A percentile compares a stretch with the other conserved stretches of the same genome.
Conservation (phyloP, 805 yeast species). For the Ogataea dorogensis region DNA sequence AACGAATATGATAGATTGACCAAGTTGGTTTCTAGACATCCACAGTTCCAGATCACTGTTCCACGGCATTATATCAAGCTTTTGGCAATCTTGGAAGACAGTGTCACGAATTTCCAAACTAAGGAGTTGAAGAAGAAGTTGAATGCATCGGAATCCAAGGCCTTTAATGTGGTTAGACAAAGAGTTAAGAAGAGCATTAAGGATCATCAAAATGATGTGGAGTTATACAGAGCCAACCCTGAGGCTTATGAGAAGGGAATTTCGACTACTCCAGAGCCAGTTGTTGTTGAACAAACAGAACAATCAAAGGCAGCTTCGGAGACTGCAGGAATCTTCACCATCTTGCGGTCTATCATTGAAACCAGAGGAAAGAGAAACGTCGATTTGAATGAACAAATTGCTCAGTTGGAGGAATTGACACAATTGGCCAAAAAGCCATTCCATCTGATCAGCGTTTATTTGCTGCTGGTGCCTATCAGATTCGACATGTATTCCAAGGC, state of each 20-base stretch:
- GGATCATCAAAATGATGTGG: conserved; percentile 62
- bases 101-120: conserved; percentile 49
- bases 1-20: conserved; percentile 76
- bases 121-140: conserved; percentile 63
- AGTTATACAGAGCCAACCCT: conserved; percentile 63
- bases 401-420: conserved; percentile 60
- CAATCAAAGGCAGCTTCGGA: conserved; percentile 38
- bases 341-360: conserved; percentile 74
- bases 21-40: conserved; percentile 62
- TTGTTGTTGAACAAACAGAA: conserved; percentile 21
- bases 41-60: conserved; percentile 71
- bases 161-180: conserved; percentile 84
- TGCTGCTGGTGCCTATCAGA: conserved; percentile 82
- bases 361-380: conserved; percentile 94
- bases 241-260: conserved; percentile 66
- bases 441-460: conserved; percentile 73
- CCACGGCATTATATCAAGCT: conserved; percentile 72
- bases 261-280: conserved; percentile 12
- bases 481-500: conserved; percentile 74
- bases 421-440: conserved; percentile 56
- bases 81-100: conserved; percentile 70
- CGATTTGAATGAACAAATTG: conserved; percentile 76
- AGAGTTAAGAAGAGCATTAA: conserved; percentile 78
- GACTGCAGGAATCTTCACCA: conserved; percentile 57
- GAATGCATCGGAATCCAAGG: conserved; percentile 79